Base-by-base conservation (phyloP, 371 early-diverging fungal genomes). In the Saksenaea vasiformis region DNA sequence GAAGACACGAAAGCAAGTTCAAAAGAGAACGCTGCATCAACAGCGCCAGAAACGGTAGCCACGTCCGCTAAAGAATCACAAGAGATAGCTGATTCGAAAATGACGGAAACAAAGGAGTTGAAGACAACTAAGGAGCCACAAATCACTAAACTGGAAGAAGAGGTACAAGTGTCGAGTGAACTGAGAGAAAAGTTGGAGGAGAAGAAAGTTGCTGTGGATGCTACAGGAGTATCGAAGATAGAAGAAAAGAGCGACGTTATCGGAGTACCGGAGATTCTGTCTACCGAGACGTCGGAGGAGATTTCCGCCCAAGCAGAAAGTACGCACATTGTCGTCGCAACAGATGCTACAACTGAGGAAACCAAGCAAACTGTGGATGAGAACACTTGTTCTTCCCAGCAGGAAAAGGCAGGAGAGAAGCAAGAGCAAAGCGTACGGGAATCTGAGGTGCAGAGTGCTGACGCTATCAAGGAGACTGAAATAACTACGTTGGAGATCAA, bases 401-500 rank as follows among this genome's bases (percentile, higher is more conserved):
- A 37, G 22, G 58, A 58, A 58, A 36, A 58, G 22, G 24, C 38
- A 10, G 39, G 38, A 22, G 24, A 17, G 22, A 15, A n/a, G 35
- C 22, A 47, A 47, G 22, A 19, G 10, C n/a, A 47, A 10, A 22
- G 10, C 11, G n/a, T 11, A 10, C 51, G 22, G 51, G 22, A 7
- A 22, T 22, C 51, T 19, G 51, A 14, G 19, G 22, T 8, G 22
- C 8, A 47, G 51, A 22, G 4, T 47, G 22, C n/a, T n/a, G 24
- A 22, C 9, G 7, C 15, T 15, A 19, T 10, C 28, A 55, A 59
- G 28, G 22, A 47, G 17, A 37, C 17, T 19, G 61, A 62, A 17
- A 37, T 36, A 58, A n/a, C 37, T 14, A 26, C 41, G 5, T 28
- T 60, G 61, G 37, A 51, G 13, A 37, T 44, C 19, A 58, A 58